Conservation (phyloP, 768 basidiomycete genomes). For the Psilocybe cubensis region DNA sequence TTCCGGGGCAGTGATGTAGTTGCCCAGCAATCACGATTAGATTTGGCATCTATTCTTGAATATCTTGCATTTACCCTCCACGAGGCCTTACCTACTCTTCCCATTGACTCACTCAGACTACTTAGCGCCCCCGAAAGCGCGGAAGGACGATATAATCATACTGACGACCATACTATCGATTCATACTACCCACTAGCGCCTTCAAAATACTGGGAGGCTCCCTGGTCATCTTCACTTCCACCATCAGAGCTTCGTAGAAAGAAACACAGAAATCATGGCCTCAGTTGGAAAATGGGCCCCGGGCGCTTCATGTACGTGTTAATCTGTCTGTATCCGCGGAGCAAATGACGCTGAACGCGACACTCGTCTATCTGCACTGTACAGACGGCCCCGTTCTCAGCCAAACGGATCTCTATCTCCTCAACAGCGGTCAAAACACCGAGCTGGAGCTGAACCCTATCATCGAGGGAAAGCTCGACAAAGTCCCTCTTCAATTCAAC, state of each 20-base stretch:
- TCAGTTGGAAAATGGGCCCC: constrained; percentile 45
- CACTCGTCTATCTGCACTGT: neutral
- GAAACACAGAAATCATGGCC: constrained; percentile 5
- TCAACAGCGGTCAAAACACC: constrained; percentile 64
- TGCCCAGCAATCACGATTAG: neutral
- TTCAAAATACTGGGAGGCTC: no score
- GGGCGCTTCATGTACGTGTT: constrained; percentile 43
- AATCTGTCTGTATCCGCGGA: neutral
- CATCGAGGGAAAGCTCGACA: constrained; percentile 48
- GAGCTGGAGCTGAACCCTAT: constrained; percentile 78
- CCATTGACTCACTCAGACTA: no score
- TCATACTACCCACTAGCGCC: no score
- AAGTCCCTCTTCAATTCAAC: constrained; percentile 74
- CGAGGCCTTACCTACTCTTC: no score
- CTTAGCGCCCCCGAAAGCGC: no score
- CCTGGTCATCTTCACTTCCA: no score
- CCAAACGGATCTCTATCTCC: constrained; percentile 82
- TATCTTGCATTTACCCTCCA: no score
- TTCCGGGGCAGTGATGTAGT: no score
- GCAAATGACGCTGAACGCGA: neutral
- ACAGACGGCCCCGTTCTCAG: constrained; percentile 80
- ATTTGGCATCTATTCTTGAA: no score
- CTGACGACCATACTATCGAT: no score
- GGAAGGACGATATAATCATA: no score
- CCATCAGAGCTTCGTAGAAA: no score